A percentile compares a stretch with the other conserved stretches of the same genome.
Conservation (phyloP, 495 filamentous ascomycete species). For the Diplogelasinospora grovesii region DNA sequence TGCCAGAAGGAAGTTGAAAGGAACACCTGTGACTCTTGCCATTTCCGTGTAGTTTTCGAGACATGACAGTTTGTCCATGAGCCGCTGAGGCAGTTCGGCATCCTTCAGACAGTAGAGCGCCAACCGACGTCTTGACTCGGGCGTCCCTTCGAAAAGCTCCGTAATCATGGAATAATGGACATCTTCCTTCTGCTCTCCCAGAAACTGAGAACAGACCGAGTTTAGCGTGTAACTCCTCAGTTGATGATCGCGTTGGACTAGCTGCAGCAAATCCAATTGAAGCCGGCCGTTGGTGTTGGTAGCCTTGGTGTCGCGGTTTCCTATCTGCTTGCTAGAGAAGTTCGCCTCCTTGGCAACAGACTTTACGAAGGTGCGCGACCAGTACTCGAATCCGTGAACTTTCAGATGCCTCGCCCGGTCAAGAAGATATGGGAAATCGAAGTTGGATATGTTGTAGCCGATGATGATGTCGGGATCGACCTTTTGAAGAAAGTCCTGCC, state of each 20-base stretch:
- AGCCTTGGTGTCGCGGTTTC: conserved; percentile 84
- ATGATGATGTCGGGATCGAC: conserved; percentile 98
- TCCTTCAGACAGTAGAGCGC: conserved; percentile 98
- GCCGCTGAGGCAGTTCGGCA: conserved; percentile 85
- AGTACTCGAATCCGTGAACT: conserved; percentile 67
- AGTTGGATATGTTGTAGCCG: conserved; percentile 98
- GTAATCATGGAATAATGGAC: conserved; percentile 99
- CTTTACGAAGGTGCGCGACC: conserved; percentile 60
- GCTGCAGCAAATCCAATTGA: conserved; percentile 86
- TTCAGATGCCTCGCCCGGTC: conserved; percentile 84
- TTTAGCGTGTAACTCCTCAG: conserved; percentile 96
- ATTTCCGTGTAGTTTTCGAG: conserved; percentile 98
- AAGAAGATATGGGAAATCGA: conserved; percentile 96
- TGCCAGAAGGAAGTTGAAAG: conserved; percentile 89
- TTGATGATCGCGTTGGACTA: conserved; percentile 91
- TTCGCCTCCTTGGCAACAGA: conserved; percentile 70
- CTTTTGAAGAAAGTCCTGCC: conserved; percentile 82
- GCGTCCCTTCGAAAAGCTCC: conserved; percentile 89
- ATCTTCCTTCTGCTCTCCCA: conserved; percentile 97
- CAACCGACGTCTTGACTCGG: conserved; percentile 81
- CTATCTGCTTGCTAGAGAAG: conserved; percentile 98
- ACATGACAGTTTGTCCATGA: conserved; percentile 97
- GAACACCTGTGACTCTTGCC: conserved; percentile 97
- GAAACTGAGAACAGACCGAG: conserved; percentile 91
- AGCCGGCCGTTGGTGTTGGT: conserved; percentile 93